Conservation (phyloP, 1,139 yeast species). For the Debaryomyces fabryi region DNA sequence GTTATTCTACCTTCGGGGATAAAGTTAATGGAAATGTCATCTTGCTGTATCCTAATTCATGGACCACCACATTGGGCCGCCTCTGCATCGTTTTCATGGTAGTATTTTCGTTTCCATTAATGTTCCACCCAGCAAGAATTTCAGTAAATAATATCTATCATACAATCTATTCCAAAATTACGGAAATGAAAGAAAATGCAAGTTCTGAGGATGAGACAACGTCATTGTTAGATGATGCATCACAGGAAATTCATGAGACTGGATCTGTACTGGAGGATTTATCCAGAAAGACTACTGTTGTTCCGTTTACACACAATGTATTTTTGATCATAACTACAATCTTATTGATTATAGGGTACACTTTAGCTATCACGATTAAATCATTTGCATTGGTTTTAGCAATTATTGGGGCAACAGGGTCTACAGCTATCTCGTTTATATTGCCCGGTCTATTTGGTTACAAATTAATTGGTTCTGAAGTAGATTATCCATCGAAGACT, state of each 20-base stretch:
- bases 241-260: conserved; percentile 7
- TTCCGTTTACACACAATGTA: conserved; percentile 54
- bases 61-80: conserved; percentile 66
- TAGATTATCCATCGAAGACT: conserved; percentile 24
- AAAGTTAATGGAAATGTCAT: conserved; percentile 74
- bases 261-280: conserved; percentile 1
- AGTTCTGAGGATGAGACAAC: conserved; percentile 13
- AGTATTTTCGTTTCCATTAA: conserved; percentile 83
- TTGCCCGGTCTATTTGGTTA: conserved; percentile 62
- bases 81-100: conserved; percentile 81
- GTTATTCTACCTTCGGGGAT: conserved; percentile 50
- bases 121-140: conserved; percentile 90
- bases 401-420: conserved; percentile 63
- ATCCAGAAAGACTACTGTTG: conserved; percentile 26
- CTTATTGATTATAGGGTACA: conserved; percentile 48
- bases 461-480: conserved; percentile 45
- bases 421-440: conserved; percentile 60
- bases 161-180: conserved; percentile 37
- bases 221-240: conserved; percentile 17
- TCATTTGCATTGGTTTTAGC: conserved; percentile 62
- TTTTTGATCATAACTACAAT: conserved; percentile 51
- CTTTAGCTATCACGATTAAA: conserved; percentile 45
- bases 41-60: conserved; percentile 57
- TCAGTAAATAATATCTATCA: conserved; percentile 75
- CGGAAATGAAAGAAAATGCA: conserved; percentile 2